Evolutionary conservation across 2,329 filamentous ascomycete genomes (phyloP).

Genomic region (Harringtonia aguacate): DNA sequence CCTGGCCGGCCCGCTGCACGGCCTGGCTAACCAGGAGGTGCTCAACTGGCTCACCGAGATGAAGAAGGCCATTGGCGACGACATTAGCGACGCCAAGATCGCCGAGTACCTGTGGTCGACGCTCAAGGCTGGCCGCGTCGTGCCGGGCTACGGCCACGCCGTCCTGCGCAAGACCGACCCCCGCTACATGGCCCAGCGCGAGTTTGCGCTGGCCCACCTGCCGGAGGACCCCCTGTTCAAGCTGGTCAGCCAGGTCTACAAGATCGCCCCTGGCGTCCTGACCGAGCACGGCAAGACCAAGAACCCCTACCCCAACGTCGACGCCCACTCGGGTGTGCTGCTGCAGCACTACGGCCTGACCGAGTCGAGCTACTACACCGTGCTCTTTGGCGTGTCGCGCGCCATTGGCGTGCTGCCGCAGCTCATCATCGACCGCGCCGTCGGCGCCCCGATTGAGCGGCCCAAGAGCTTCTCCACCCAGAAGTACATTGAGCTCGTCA

Average conservation of each 20-base stretch:
- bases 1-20: slow-evolving; percentile 95
- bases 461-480: slow-evolving; percentile 99
- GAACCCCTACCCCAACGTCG: slow-evolving; percentile 99
- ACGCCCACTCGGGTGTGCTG: slow-evolving; percentile 97
- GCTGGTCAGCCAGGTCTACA: slow-evolving; percentile 99
- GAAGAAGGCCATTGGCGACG: slow-evolving; percentile 89
- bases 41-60: slow-evolving; percentile 99
- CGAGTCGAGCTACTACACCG: slow-evolving; percentile 99
- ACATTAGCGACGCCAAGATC: slow-evolving; percentile 93
- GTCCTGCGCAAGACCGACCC: slow-evolving; percentile 99
- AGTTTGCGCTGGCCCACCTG: slow-evolving; percentile 87
- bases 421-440: slow-evolving; percentile 97
- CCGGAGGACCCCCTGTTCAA: slow-evolving; percentile 99
- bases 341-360: slow-evolving; percentile 99
- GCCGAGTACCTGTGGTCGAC: slow-evolving; percentile 98
- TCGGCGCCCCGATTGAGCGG: slow-evolving; percentile 94
- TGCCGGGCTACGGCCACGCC: slow-evolving; percentile 96
- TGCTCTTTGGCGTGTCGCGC: slow-evolving; percentile 96
- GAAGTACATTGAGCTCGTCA: slow-evolving; percentile 88
- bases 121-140: slow-evolving; percentile 88
- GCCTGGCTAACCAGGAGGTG: slow-evolving; percentile 98
- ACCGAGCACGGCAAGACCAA: slow-evolving; percentile 99
- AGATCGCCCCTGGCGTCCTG: slow-evolving; percentile 95
- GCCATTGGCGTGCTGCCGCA: slow-evolving; percentile 97
- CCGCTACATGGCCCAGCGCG: slow-evolving; percentile 95